phyloP scores from a whole-genome alignment of 768 basidiomycete genomes.

The Trametes maxima region DNA sequence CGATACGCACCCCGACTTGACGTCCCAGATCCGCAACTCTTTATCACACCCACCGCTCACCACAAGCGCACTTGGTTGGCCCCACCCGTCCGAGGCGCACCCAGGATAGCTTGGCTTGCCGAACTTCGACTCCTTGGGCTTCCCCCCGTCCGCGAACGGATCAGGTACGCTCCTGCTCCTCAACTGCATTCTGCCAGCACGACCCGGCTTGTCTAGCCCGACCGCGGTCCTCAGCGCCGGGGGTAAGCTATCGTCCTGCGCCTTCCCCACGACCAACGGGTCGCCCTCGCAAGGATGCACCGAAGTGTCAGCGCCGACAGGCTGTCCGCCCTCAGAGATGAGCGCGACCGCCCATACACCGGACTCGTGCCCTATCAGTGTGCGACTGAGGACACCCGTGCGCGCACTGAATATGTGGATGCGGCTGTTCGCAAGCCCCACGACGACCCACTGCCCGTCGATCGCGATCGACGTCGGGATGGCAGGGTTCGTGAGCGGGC shows the following conservation, averaged over 20 bases:
- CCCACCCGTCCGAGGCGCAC: conserved; percentile 75
- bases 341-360: conserved; percentile 95
- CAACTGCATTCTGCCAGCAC: not conserved
- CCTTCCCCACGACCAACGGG: conserved; percentile 9
- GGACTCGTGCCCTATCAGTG: conserved; percentile 79
- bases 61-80: conserved; percentile 78
- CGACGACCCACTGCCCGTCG: conserved; percentile 81
- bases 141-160: conserved; percentile 17
- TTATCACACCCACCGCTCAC: conserved; percentile 96
- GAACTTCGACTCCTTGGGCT: not conserved
- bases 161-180: conserved; percentile 8
- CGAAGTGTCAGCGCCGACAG: conserved; percentile 17
- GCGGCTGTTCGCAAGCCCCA: conserved; percentile 83
- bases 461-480: conserved; percentile 89
- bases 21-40: conserved; percentile 90
- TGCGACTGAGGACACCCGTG: conserved; percentile 75
- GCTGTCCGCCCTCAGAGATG: conserved; percentile 62
- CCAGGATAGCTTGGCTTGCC: conserved; percentile 29
- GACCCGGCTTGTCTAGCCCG: conserved; percentile 8
- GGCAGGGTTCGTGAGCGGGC: conserved; percentile 44
- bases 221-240: conserved; percentile 13
- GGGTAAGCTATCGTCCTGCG: conserved; percentile 15
- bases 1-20: conserved; percentile 69
- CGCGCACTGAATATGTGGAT: conserved; percentile 84
- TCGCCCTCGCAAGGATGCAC: conserved; percentile 8